Evolutionary conservation across 495 filamentous ascomycete species (phyloP), one percentile per base, ranked within the genome.

Genomic region (Pyrenula aspistea): DNA sequence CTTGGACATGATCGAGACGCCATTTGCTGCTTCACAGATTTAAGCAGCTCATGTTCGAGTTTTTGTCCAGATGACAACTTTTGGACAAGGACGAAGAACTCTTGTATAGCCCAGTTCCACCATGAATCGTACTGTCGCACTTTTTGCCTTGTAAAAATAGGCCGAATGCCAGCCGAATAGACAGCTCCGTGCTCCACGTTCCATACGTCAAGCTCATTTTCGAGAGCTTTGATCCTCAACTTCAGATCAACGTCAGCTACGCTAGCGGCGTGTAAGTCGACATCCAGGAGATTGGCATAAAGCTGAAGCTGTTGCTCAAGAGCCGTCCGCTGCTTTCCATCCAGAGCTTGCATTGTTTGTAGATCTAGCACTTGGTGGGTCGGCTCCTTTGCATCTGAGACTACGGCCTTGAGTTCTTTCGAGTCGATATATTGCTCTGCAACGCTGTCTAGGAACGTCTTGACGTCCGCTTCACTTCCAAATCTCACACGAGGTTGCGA

Each of bases 21-120:
- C 31, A 42, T 4, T 15, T 8, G 8, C 31, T 4, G 31, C 31
- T 42, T 42, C 4, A 42, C 15, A 8, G 31, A 8, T 15, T 42
- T 15, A 42, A 42, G 31, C 31, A 8, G 31, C 8, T 42, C 31
- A 15, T 42, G 8, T 42, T 15, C 15, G 15, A 42, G 31, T 42
- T 15, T 15, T 8, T 42, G 4, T 42, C 8, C 31, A 12, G 22
- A 55, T 12, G 31, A 22, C 10, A 57, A 15, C 25, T 25, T 22
- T 21, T 57, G 23, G 22, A 57, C 57, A 12, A 59, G 20, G 20
- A 25, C 20, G 10, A 63, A 1, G 8, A 47, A 19, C 10, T 63
- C 61, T 51, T 59, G 54, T 1, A 49, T 23, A 4, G 48, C 60
- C 62, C 62, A 64, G 49, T 59, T 59, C 62, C 62, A 64, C 4